phyloP scores from a whole-genome alignment of 805 yeast species.

The Jamesozyma piceae region DNA sequence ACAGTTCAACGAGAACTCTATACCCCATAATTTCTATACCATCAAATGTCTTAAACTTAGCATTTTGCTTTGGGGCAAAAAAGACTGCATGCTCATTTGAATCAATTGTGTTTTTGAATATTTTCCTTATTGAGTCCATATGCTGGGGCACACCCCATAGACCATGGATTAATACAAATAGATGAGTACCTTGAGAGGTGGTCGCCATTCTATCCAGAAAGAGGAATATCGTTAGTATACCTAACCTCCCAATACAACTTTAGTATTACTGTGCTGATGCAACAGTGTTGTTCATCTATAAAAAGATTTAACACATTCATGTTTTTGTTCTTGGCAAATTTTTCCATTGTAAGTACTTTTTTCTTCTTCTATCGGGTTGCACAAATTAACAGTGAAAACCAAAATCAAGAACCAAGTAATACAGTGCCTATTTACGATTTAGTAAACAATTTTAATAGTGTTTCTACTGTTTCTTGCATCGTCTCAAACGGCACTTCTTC shows the following conservation, averaged over 20 bases:
- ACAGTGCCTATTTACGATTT: constrained; percentile 9
- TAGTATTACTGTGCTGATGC: too few species aligned
- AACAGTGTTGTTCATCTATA: too few species aligned
- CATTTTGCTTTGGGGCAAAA: constrained; percentile 50
- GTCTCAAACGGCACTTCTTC: constrained; percentile 21
- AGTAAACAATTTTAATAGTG: constrained; percentile 28
- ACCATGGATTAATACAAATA: constrained; percentile 72
- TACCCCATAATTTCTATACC: constrained; percentile 71
- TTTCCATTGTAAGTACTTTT: too few species aligned
- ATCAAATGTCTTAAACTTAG: constrained; percentile 72
- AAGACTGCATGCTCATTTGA: constrained; percentile 35
- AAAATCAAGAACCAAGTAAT: too few species aligned
- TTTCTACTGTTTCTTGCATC: constrained; percentile 32
- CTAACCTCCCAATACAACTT: too few species aligned
- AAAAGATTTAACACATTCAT: too few species aligned
- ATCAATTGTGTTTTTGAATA: constrained; percentile 32
- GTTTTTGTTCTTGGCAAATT: too few species aligned
- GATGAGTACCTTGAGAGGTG: constrained; percentile 31
- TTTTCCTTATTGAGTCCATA: constrained; percentile 38
- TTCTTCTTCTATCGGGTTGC: too few species aligned
- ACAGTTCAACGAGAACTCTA: constrained; percentile 58
- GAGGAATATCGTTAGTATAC: too few species aligned
- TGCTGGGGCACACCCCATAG: constrained; percentile 63
- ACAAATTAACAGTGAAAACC: too few species aligned
- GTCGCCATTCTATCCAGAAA: not conserved